Conservation (phyloP, 2,329 filamentous ascomycete genomes). For the Diaporthe amygdali region DNA sequence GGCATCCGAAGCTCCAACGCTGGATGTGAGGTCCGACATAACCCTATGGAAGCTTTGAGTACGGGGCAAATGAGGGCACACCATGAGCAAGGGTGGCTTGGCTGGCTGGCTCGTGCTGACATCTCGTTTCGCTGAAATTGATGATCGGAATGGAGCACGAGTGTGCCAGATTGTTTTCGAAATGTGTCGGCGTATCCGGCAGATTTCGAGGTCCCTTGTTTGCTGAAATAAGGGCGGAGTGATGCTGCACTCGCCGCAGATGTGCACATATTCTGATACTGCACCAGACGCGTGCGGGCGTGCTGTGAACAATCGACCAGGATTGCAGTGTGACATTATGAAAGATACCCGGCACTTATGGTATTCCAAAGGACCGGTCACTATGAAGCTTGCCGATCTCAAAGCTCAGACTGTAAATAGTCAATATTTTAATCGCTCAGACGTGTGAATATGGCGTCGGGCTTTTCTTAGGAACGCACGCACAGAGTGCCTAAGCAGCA, state of each 20-base stretch:
- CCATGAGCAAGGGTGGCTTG: not conserved
- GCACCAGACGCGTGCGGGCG: not conserved
- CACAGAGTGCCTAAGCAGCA: not conserved
- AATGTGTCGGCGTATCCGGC: not conserved
- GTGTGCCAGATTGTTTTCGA: not conserved
- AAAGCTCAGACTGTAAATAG: not conserved
- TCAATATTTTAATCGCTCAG: not conserved
- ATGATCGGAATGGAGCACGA: not conserved
- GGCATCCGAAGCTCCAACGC: not conserved
- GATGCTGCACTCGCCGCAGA: not conserved
- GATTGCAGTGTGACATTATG: slow-evolving; percentile 3
- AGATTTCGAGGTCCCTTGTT: not conserved
- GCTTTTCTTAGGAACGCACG: not conserved
- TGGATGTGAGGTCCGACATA: not conserved
- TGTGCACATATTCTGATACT: not conserved
- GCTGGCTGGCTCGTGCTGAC: not conserved
- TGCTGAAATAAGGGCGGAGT: not conserved
- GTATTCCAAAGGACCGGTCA: not conserved
- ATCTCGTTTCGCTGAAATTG: not conserved
- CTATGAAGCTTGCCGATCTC: not conserved
- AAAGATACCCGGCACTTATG: not conserved
- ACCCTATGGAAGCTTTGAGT: not conserved
- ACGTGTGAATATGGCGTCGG: not conserved
- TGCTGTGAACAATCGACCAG: not conserved
- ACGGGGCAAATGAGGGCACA: not conserved